These are phyloP conservation scores for Monosporascus sp. DNA, from an alignment of 2,329 filamentous ascomycete species.

Conservation along the genomic window DNA sequence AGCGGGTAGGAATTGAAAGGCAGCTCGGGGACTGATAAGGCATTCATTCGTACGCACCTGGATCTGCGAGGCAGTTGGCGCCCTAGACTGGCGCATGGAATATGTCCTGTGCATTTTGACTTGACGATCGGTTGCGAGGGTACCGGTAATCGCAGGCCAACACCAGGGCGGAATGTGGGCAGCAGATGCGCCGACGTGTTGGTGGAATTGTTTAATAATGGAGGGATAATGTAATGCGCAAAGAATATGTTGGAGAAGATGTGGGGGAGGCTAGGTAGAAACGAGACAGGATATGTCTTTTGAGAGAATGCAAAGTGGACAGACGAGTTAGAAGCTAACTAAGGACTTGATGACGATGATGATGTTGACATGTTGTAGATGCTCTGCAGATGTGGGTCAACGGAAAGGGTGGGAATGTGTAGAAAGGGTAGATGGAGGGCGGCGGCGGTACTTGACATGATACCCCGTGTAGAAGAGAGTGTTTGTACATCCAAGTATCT, in stretches of 20 bases:
- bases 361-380: not conserved
- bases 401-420: not conserved
- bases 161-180: not conserved
- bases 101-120: conserved; percentile 91
- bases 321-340: too few species aligned
- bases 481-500: not conserved
- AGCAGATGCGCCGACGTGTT: too few species aligned
- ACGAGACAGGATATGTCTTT: too few species aligned
- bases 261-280: too few species aligned
- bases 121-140: conserved; percentile 18
- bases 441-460: not conserved
- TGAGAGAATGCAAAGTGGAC: too few species aligned
- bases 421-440: not conserved
- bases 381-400: not conserved
- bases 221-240: not conserved
- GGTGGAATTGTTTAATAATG: not conserved
- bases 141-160: not conserved
- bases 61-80: conserved; percentile 81
- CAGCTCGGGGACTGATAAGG: conserved; percentile 4
- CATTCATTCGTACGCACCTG: conserved; percentile 38
- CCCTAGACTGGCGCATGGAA: conserved; percentile 95
- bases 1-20: not conserved
- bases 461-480: too few species aligned
- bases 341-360: not conserved
- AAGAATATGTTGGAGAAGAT: not conserved